A percentile compares a stretch with the other conserved stretches of the same genome.
Conservation (phyloP, 2,329 filamentous ascomycete species). For the Pyrenochaeta sp. region DNA sequence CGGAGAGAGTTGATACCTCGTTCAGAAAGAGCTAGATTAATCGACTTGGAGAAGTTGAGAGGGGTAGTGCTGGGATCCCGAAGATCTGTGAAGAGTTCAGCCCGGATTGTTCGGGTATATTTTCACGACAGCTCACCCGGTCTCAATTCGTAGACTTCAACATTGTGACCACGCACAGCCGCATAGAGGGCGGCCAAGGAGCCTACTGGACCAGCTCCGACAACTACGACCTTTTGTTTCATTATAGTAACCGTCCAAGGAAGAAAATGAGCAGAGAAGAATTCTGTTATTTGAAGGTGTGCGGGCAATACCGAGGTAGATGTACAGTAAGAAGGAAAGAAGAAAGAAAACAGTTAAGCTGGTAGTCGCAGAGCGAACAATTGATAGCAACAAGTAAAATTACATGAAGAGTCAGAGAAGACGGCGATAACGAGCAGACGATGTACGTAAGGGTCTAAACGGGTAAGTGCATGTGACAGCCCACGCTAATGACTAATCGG, state of each 20-base stretch:
- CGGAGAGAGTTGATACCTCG: slow-evolving; percentile 89
- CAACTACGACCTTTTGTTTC: slow-evolving; percentile 76
- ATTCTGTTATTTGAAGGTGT: not conserved
- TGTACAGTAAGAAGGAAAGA: not conserved
- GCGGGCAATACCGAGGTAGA: not conserved
- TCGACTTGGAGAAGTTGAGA: slow-evolving; percentile 97
- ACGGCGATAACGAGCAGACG: slow-evolving; percentile 16
- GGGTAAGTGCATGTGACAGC: slow-evolving; percentile 21
- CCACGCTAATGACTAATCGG: slow-evolving; percentile 28
- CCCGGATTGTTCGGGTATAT: slow-evolving; percentile 1
- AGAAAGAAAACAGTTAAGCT: not conserved
- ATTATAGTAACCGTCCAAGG: slow-evolving; percentile 20
- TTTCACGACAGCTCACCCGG: slow-evolving; percentile 69
- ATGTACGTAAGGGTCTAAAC: slow-evolving; percentile 26
- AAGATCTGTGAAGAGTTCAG: slow-evolving; percentile 70
- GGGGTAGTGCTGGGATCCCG: slow-evolving; percentile 82
- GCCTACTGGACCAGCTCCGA: slow-evolving; percentile 93
- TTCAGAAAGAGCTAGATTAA: slow-evolving; percentile 94
- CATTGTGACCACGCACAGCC: slow-evolving; percentile 83
- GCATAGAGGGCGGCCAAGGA: slow-evolving; percentile 93
- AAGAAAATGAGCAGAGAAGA: slow-evolving; percentile 5
- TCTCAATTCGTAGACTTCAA: slow-evolving; percentile 93
- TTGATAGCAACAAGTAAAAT: slow-evolving; percentile 9
- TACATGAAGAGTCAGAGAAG: slow-evolving; percentile 10
- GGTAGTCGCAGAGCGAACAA: not conserved